These are phyloP conservation scores for Alternaria infectoria DNA, from an alignment of 2,329 filamentous ascomycete species.

Conservation along the genomic window DNA sequence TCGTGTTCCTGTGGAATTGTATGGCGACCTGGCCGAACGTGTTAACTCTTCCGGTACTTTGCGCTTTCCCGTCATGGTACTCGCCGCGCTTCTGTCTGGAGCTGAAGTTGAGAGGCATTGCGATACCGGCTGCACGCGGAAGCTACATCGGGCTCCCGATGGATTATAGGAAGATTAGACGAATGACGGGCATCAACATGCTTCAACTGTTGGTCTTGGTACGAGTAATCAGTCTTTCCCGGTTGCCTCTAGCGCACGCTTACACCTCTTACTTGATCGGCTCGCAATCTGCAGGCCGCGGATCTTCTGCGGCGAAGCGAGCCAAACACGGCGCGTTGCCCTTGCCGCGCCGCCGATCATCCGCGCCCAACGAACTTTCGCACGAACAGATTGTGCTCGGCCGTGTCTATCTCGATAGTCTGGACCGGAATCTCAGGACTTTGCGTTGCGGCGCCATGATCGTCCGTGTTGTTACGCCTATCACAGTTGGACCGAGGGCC, in stretches of 20 bases:
- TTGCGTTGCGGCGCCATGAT: not conserved
- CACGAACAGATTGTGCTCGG: not conserved
- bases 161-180: not conserved
- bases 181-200: not conserved
- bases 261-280: not conserved
- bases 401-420: not conserved
- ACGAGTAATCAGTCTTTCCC: not conserved
- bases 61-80: conserved; percentile 15
- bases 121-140: not conserved
- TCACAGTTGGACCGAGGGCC: not conserved
- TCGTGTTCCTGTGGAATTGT: conserved; percentile 24
- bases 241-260: not conserved
- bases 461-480: not conserved
- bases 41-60: conserved; percentile 14
- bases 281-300: not conserved
- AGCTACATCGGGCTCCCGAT: not conserved
- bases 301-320: not conserved
- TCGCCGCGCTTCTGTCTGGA: conserved; percentile 6
- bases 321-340: not conserved
- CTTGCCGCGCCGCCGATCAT: not conserved
- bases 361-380: not conserved
- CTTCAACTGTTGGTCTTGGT: not conserved
- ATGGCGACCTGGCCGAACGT: conserved; percentile 24
- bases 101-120: conserved; percentile 11
- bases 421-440: not conserved